These are phyloP conservation scores for Paraleonurus japonicus DNA, from an alignment of 257 asterid species.

Conservation along the genomic window DNA sequence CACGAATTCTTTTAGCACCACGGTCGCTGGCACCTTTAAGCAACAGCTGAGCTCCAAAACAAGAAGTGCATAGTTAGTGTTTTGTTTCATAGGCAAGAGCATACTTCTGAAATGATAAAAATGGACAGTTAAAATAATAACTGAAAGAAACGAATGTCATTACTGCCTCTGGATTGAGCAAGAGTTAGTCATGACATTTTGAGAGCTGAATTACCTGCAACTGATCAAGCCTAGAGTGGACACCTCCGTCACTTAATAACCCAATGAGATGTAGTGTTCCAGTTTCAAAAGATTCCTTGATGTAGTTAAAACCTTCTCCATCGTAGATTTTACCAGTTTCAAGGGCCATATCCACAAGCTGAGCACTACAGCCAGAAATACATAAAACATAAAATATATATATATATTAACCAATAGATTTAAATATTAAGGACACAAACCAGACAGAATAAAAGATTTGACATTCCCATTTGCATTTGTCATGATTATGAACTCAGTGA, in stretches of 20 bases:
- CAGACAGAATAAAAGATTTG: neutral
- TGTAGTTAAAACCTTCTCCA: slow-evolving; percentile 74
- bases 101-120: neutral
- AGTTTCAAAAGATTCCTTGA: slow-evolving; percentile 64
- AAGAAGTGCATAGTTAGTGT: slow-evolving; percentile 15
- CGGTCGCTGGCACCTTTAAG: slow-evolving; percentile 80
- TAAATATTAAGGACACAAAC: neutral
- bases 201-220: slow-evolving; percentile 50
- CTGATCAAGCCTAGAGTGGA: slow-evolving; percentile 87
- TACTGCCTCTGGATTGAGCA: neutral
- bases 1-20: slow-evolving; percentile 92
- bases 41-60: slow-evolving; percentile 54
- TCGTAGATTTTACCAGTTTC: slow-evolving; percentile 79
- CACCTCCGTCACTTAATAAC: slow-evolving; percentile 90
- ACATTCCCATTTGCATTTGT: neutral
- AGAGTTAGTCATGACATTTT: neutral
- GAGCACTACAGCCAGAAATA: slow-evolving; percentile 48
- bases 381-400: neutral
- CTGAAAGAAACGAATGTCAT: neutral
- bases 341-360: slow-evolving; percentile 93
- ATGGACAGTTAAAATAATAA: neutral
- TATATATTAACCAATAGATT: slow-evolving; percentile 13
- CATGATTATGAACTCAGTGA: neutral
- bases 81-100: neutral
- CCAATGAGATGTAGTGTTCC: slow-evolving; percentile 92